Evolutionary conservation across 2,329 filamentous ascomycete genomes (phyloP).

Genomic region (Pyrenochaeta sp.): DNA sequence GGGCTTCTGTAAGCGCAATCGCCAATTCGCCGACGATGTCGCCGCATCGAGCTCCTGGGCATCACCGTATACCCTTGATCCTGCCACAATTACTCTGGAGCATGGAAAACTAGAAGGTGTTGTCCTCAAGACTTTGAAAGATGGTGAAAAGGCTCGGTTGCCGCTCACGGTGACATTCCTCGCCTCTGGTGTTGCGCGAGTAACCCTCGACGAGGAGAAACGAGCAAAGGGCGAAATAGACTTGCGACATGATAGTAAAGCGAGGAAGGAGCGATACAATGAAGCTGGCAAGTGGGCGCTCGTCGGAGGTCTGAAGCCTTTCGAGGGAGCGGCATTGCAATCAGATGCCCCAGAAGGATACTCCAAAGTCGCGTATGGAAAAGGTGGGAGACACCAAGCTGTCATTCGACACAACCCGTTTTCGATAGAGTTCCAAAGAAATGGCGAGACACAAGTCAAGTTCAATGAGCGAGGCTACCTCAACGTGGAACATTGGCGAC

Average conservation of each 20-base stretch:
- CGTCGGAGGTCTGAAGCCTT: constrained; percentile 78
- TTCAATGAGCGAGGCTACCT: constrained; percentile 89
- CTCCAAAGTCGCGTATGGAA: constrained; percentile 80
- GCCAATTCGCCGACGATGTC: constrained; percentile 83
- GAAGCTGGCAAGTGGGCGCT: constrained; percentile 87
- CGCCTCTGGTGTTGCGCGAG: constrained; percentile 84
- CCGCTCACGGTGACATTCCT: constrained; percentile 89
- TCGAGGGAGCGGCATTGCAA: constrained; percentile 73
- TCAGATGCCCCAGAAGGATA: constrained; percentile 71
- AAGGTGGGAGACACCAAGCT: constrained; percentile 77
- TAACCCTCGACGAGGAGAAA: constrained; percentile 91
- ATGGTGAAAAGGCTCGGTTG: constrained; percentile 73
- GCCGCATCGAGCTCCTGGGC: constrained; percentile 72
- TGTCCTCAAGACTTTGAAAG: constrained; percentile 79
- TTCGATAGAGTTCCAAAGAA: constrained; percentile 82
- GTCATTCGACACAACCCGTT: constrained; percentile 86
- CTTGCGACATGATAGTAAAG: constrained; percentile 82
- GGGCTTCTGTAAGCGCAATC: constrained; percentile 96
- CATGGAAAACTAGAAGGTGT: constrained; percentile 80
- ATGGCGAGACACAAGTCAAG: constrained; percentile 81
- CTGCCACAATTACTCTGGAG: constrained; percentile 76
- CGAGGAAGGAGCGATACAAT: constrained; percentile 92
- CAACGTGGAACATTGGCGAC: constrained; percentile 95
- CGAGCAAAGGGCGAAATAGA: constrained; percentile 88
- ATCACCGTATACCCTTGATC: constrained; percentile 79